Percentiles rank a stretch among this genome's conserved stretches.
Conservation (phyloP, 257 asterid genomes). For the Fraxinus quadrangulata region DNA sequence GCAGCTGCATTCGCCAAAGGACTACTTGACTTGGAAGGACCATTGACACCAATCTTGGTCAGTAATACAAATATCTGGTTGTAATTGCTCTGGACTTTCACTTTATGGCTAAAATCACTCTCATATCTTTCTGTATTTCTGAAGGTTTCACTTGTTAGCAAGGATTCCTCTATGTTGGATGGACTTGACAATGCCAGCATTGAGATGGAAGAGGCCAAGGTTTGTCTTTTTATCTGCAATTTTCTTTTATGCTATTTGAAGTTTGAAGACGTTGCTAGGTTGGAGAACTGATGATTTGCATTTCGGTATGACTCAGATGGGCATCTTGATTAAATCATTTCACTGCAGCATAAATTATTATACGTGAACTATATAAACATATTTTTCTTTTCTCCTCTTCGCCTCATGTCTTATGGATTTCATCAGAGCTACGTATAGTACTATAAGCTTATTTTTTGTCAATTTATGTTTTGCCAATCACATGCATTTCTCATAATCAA, state of each 20-base stretch:
- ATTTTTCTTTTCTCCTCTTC: neutral
- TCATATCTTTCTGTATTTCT: constrained; percentile 14
- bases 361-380: neutral
- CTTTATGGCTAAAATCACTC: constrained; percentile 1
- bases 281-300: constrained; percentile 3
- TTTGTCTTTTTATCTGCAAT: constrained; percentile 32
- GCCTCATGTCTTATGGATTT: neutral
- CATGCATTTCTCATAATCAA: neutral
- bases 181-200: constrained; percentile 94
- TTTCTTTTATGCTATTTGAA: constrained; percentile 10
- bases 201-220: constrained; percentile 97
- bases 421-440: neutral
- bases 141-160: constrained; percentile 97
- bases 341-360: neutral
- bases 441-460: neutral
- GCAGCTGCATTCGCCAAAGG: constrained; percentile 99
- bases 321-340: neutral
- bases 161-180: constrained; percentile 97
- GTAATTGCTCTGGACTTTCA: constrained; percentile 5
- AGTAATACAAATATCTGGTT: constrained; percentile 29
- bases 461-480: neutral
- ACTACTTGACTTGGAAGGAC: constrained; percentile 97
- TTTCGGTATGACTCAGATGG: neutral
- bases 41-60: constrained; percentile 95
- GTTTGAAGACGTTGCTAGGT: neutral